A percentile compares a stretch with the other conserved stretches of the same genome.
These are phyloP conservation scores for Mentha longifolia DNA, from an alignment of 257 asterid species.

Conservation along the genomic window DNA sequence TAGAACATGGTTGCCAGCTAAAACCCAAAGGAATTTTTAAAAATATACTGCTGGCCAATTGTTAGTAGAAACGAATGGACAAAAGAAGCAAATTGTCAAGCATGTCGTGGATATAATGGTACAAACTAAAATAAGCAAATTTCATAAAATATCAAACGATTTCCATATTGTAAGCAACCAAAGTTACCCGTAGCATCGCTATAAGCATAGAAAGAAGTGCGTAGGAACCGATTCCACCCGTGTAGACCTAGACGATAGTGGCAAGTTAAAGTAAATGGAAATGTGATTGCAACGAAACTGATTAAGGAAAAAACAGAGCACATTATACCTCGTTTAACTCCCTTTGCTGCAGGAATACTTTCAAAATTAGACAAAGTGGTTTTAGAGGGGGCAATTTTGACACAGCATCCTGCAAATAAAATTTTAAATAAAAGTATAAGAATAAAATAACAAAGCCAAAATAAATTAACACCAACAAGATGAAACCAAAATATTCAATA, in stretches of 20 bases:
- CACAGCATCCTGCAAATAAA: slow-evolving; percentile 64
- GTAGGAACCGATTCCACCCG: slow-evolving; percentile 98
- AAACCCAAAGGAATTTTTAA: not conserved
- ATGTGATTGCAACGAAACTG: slow-evolving; percentile 7
- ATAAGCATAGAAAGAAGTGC: slow-evolving; percentile 96
- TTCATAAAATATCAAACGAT: not conserved
- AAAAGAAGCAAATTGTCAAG: not conserved
- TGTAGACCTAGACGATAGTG: slow-evolving; percentile 69
- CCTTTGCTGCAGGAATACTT: slow-evolving; percentile 92
- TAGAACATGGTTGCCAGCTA: not conserved
- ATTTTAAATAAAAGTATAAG: not conserved
- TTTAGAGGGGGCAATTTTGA: slow-evolving; percentile 83
- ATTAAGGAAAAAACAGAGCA: not conserved
- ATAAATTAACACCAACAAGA: not conserved
- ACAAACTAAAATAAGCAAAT: not conserved
- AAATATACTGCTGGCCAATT: not conserved
- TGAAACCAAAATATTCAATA: slow-evolving; percentile 22
- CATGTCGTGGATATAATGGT: slow-evolving; percentile 2
- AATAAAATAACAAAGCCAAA: not conserved
- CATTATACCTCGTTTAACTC: slow-evolving; percentile 86
- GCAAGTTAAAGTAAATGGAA: slow-evolving; percentile 30
- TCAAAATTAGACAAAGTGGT: slow-evolving; percentile 88
- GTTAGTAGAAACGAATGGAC: slow-evolving; percentile 9
- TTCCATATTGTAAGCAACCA: slow-evolving; percentile 12
- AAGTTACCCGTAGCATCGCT: slow-evolving; percentile 85